Percentiles rank a stretch among this genome's conserved stretches.
Conservation (phyloP, 192 early-diverging fungal species). For the Mortierella antarctica region DNA sequence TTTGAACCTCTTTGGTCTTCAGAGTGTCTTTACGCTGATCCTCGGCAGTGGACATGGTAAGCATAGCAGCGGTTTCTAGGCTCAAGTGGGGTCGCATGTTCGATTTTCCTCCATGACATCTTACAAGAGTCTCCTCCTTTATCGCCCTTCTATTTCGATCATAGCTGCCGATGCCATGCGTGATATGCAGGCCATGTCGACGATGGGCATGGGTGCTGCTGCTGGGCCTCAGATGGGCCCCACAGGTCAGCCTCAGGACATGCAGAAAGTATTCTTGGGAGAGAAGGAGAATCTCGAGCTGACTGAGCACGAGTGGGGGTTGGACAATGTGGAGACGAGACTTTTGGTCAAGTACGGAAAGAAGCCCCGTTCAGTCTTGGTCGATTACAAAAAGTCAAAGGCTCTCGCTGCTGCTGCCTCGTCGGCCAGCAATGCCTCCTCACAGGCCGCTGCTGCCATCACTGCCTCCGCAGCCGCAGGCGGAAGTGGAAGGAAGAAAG, state of each 20-base stretch:
- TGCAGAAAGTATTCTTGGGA: slow-evolving; percentile 86
- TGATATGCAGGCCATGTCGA: slow-evolving; percentile 94
- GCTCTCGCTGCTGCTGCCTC: not conserved
- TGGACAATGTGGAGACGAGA: slow-evolving; percentile 83
- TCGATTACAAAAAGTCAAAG: slow-evolving; percentile 39
- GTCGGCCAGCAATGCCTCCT: not conserved
- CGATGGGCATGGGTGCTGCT: slow-evolving; percentile 77
- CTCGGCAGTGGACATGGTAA: slow-evolving; percentile 90
- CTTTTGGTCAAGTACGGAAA: slow-evolving; percentile 84
- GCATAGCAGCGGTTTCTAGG: not conserved
- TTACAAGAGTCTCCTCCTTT: not conserved
- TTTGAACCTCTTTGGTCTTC: slow-evolving; percentile 95
- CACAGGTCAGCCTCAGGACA: slow-evolving; percentile 85
- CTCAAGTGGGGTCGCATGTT: not conserved
- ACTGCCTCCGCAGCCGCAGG: slow-evolving; percentile 18
- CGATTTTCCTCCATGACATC: not conserved
- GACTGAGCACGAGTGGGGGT: slow-evolving; percentile 82
- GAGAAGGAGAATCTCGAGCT: slow-evolving; percentile 91
- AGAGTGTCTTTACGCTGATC: slow-evolving; percentile 91
- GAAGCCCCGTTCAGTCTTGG: slow-evolving; percentile 37
- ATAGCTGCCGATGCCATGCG: slow-evolving; percentile 82
- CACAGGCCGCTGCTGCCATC: slow-evolving; percentile 1
- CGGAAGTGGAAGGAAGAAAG: slow-evolving; percentile 37
- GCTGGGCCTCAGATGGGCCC: slow-evolving; percentile 62
- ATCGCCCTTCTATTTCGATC: slow-evolving; percentile 3